Evolutionary conservation across 2,329 filamentous ascomycete genomes (phyloP).

Genomic region (Sarocladiaceae sp.): DNA sequence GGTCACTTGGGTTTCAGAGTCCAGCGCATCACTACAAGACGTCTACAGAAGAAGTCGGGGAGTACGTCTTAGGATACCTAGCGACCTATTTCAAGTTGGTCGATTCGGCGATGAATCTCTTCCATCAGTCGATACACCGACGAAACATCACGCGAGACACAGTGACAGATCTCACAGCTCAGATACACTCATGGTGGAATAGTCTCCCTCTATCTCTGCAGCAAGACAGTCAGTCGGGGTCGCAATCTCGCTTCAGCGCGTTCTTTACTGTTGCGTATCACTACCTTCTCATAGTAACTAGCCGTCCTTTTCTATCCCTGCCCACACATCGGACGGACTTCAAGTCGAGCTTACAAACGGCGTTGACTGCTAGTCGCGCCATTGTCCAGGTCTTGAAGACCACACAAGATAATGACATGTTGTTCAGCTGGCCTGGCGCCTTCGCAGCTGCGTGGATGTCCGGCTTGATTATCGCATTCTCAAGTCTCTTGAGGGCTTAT

Average conservation of each 20-base stretch:
- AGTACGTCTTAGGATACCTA: slow-evolving; percentile 14
- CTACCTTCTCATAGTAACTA: slow-evolving; percentile 25
- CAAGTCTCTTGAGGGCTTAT: slow-evolving; percentile 23
- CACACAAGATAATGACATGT: slow-evolving; percentile 12
- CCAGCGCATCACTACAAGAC: not conserved
- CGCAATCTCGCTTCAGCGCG: slow-evolving; percentile 8
- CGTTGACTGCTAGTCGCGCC: slow-evolving; percentile 20
- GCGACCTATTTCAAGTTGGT: slow-evolving; percentile 17
- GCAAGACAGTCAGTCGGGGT: slow-evolving; percentile 8
- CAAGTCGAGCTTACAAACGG: slow-evolving; percentile 23
- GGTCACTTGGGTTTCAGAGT: not conserved
- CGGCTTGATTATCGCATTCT: slow-evolving; percentile 28
- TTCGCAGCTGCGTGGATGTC: slow-evolving; percentile 30
- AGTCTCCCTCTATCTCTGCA: slow-evolving; percentile 15
- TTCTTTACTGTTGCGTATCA: slow-evolving; percentile 26
- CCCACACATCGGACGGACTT: slow-evolving; percentile 21
- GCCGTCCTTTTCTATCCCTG: slow-evolving; percentile 28
- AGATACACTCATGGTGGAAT: slow-evolving; percentile 21
- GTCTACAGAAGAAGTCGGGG: slow-evolving; percentile 11
- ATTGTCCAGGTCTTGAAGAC: slow-evolving; percentile 19
- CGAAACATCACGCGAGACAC: slow-evolving; percentile 15
- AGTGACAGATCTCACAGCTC: slow-evolving; percentile 15
- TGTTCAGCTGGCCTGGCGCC: slow-evolving; percentile 27
- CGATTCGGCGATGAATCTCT: slow-evolving; percentile 16
- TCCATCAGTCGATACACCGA: slow-evolving; percentile 20